Base-by-base conservation (phyloP, 768 basidiomycete species). In the Zangia roseola region DNA sequence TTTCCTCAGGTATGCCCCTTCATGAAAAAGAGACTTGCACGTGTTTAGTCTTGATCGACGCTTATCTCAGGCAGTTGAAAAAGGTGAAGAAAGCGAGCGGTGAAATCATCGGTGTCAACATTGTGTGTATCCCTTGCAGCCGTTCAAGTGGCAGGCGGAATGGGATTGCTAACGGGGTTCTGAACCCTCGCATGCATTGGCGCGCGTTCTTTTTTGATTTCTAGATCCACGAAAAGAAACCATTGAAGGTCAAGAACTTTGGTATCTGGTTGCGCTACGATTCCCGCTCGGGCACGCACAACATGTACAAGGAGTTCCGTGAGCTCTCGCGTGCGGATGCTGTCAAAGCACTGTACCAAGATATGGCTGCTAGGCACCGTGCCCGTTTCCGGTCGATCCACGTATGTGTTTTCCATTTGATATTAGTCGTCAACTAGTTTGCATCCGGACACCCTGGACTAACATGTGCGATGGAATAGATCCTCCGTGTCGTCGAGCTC, bases 281-380 rank as follows among this genome's bases (percentile, higher is more conserved):
- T 76, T 98, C 95, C 46, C 93, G 95, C 63, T 97, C 94, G 43
- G 97, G 97, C 56, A 99, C 97, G 39, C 97, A 98, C 86, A 99
- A 99, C 85, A 95, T 97, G 94, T 97, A 97, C 89, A 94, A 94
- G 83, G 89, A 91, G 74, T 97, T 91, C 88, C 91, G 94, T 67
- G 95, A 98, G 63, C 86, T 99, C 61, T 80, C 80, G 60, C 87
- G 97, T 57, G 86, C 91, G 52, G 94, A 91, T 69, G 95, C 97
- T 49, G 97, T 98, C 69, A 94, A 90, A 81, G 80, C 86, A 61
- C 74, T 97, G 70, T 98, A 98, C 84, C 95, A 98, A 77, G 95
- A 98, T 75, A 97, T 99, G 95, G 92, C 97, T 64, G 94, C 97
- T 55, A 83, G 94, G 60, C 95, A 99, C 74, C 93, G 95, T 75